These are phyloP conservation scores for Alternaria sp. DNA, from an alignment of 2,329 filamentous ascomycete species.

Conservation along the genomic window DNA sequence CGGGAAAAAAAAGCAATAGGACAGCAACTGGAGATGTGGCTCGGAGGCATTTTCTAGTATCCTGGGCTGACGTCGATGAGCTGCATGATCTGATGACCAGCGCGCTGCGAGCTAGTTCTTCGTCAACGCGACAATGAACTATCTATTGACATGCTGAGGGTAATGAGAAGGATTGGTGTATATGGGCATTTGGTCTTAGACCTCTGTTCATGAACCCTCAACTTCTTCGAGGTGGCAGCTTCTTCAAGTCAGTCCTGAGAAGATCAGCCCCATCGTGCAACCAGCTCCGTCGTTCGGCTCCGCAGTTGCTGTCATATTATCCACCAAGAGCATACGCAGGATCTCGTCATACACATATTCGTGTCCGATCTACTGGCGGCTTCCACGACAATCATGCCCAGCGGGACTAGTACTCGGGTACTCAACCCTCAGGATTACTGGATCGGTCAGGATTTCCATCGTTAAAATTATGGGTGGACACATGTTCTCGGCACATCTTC, in stretches of 20 bases:
- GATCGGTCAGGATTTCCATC: not conserved
- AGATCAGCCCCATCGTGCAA: not conserved
- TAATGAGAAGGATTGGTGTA: not conserved
- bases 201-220: not conserved
- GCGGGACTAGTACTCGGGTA: not conserved
- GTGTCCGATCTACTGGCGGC: slow-evolving; percentile 13
- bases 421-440: not conserved
- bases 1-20: slow-evolving; percentile 15
- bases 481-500: not conserved
- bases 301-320: slow-evolving; percentile 1
- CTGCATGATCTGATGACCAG: not conserved
- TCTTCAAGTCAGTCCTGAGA: not conserved
- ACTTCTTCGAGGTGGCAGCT: not conserved
- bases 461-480: not conserved
- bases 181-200: not conserved
- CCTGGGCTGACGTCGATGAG: not conserved
- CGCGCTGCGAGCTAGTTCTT: slow-evolving; percentile 1
- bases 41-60: not conserved
- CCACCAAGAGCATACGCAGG: slow-evolving; percentile 14
- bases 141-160: not conserved
- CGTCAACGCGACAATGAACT: not conserved
- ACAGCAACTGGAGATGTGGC: slow-evolving; percentile 12
- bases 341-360: slow-evolving; percentile 26
- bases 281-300: not conserved
- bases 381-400: slow-evolving; percentile 5